phyloP scores from a whole-genome alignment of 1,284 basidiomycete species.

The Butyriboletus appendiculatus region DNA sequence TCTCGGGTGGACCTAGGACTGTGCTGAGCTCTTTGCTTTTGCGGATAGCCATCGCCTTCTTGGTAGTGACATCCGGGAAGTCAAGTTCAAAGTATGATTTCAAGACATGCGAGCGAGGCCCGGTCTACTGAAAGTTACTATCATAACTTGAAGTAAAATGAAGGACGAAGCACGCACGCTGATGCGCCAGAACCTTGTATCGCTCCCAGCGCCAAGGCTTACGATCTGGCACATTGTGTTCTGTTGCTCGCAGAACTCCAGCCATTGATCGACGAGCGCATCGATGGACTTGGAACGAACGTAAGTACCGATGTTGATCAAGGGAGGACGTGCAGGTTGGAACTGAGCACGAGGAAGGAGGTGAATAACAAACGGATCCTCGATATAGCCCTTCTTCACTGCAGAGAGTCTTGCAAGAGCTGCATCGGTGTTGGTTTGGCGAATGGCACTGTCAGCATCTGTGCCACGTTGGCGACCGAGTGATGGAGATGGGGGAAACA shows the following conservation, averaged over 20 bases:
- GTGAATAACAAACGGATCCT: conserved; percentile 67
- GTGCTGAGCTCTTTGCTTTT: conserved; percentile 64
- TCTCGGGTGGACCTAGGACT: conserved; percentile 50
- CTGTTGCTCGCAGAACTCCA: conserved; percentile 38
- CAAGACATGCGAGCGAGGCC: conserved; percentile 47
- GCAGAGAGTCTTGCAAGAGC: conserved; percentile 81
- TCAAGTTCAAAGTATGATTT: conserved; percentile 86
- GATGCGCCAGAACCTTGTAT: conserved; percentile 80
- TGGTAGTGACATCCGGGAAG: conserved; percentile 80
- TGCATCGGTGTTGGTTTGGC: conserved; percentile 75
- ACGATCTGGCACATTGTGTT: conserved; percentile 27
- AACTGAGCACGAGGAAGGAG: conserved; percentile 67
- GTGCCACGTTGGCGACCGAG: conserved; percentile 19
- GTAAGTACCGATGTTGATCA: conserved; percentile 96
- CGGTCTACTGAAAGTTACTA: conserved; percentile 46
- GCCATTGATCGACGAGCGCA: conserved; percentile 72
- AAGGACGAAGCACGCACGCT: conserved; percentile 54
- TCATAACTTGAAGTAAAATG: neutral
- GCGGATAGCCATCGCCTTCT: conserved; percentile 82
- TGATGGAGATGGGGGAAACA: conserved; percentile 23
- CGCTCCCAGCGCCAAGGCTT: conserved; percentile 30
- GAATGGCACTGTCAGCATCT: conserved; percentile 57
- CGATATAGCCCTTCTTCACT: conserved; percentile 71
- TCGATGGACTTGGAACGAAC: conserved; percentile 86
- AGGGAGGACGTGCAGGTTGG: conserved; percentile 69